These are phyloP conservation scores for Aureobasidium sp. DNA, from an alignment of 2,329 filamentous ascomycete species.

Conservation along the genomic window DNA sequence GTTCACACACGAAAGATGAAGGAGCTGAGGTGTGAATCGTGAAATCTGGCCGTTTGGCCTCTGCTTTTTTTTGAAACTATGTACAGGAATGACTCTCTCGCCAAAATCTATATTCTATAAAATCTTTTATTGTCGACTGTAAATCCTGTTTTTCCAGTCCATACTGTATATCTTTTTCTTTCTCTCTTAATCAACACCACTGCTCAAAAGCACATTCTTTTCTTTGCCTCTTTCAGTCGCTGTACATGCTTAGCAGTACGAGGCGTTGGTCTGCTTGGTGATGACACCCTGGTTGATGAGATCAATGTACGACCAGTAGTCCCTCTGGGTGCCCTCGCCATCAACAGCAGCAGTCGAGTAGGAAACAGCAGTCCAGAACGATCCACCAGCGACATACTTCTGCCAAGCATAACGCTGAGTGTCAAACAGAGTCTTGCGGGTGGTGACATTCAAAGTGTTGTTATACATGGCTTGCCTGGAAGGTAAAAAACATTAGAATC, in stretches of 20 bases:
- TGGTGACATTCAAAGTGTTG: background rate
- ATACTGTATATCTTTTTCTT: no score
- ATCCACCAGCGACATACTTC: conserved; percentile 19
- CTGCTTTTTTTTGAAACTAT: no score
- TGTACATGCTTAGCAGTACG: background rate
- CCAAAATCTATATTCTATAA: no score
- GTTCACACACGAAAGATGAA: no score
- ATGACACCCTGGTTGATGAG: conserved; percentile 17
- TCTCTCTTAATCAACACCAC: no score
- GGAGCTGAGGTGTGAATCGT: no score
- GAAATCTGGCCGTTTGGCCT: no score
- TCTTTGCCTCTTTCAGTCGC: no score
- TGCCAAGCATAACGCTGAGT: conserved; percentile 22
- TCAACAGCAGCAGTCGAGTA: conserved; percentile 18
- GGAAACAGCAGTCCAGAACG: conserved; percentile 19
- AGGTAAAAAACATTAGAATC: background rate
- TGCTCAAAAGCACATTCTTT: no score
- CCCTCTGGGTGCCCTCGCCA: conserved; percentile 19
- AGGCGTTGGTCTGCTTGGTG: background rate
- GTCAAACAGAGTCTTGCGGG: background rate
- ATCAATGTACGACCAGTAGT: conserved; percentile 20
- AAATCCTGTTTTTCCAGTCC: no score
- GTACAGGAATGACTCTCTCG: no score
- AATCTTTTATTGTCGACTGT: no score
- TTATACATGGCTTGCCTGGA: background rate